Conservation (phyloP, 192 early-diverging fungal genomes). For the Backusella parvicylindrica region DNA sequence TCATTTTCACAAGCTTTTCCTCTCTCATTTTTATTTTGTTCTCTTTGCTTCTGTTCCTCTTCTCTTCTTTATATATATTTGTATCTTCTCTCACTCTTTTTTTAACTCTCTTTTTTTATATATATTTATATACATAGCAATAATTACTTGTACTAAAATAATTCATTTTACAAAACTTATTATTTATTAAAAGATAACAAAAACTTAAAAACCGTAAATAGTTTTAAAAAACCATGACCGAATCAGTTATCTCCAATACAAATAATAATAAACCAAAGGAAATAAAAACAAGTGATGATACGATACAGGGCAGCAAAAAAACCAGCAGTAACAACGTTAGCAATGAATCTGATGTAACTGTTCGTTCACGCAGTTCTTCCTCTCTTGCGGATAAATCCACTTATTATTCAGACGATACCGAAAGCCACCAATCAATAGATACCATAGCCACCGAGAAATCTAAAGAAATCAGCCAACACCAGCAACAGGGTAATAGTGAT, state of each 20-base stretch:
- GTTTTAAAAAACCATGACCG: background rate
- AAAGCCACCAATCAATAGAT: background rate
- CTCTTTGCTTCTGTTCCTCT: background rate
- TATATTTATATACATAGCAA: background rate
- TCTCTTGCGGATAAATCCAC: background rate
- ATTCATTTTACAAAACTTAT: background rate
- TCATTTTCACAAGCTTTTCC: background rate
- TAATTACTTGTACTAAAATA: too few relatives aligned
- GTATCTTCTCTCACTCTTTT: background rate
- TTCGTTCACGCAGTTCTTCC: background rate
- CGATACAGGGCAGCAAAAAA: background rate
- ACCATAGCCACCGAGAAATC: background rate
- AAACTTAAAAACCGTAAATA: background rate
- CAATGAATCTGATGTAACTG: background rate
- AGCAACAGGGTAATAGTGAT: background rate
- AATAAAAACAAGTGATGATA: background rate
- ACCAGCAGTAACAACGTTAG: background rate
- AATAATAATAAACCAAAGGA: background rate
- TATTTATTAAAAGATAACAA: background rate
- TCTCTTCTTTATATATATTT: background rate
- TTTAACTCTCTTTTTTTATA: background rate
- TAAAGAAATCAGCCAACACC: background rate
- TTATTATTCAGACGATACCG: background rate
- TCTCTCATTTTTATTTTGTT: too few relatives aligned
- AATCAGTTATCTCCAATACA: background rate